Percentiles rank a stretch among this genome's conserved stretches.
phyloP scores from a whole-genome alignment of 164 flowering plant genomes.

The Vitis riparia region DNA sequence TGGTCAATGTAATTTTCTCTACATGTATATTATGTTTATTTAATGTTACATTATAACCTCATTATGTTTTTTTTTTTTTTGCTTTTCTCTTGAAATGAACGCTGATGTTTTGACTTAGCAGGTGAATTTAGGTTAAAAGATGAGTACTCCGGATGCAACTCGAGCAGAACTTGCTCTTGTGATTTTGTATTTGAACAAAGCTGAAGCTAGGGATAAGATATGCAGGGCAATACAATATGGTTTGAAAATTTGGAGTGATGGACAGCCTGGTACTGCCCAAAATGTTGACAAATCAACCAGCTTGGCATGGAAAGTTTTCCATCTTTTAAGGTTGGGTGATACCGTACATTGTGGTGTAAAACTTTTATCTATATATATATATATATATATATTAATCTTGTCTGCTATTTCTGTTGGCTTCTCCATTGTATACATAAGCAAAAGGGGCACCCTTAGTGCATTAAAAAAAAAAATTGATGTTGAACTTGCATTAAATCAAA shows the following conservation, averaged over 20 bases:
- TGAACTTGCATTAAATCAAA: background rate
- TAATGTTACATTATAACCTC: too few relatives aligned
- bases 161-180: constrained; percentile 90
- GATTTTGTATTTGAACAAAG: constrained; percentile 88
- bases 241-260: constrained; percentile 89
- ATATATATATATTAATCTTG: too few relatives aligned
- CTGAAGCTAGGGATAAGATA: constrained; percentile 98
- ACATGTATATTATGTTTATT: too few relatives aligned
- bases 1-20: too few relatives aligned
- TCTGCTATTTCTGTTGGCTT: too few relatives aligned
- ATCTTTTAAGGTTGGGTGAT: constrained; percentile 77
- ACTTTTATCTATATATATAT: too few relatives aligned
- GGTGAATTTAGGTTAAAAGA: constrained; percentile 21
- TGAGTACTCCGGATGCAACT: constrained; percentile 78
- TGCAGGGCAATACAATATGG: constrained; percentile 99
- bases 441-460: background rate
- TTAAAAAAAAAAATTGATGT: background rate
- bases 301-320: constrained; percentile 96
- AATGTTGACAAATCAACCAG: too few relatives aligned
- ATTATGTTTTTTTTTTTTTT: too few relatives aligned
- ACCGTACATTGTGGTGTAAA: background rate
- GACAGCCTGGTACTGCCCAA: constrained; percentile 41
- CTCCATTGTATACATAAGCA: background rate
- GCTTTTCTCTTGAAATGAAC: too few relatives aligned
- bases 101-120: too few relatives aligned